Evolutionary conservation across 352 stramenopile genomes (phyloP), one percentile per base, ranked within the genome.

Genomic region (Globisporangium okanoganense): DNA sequence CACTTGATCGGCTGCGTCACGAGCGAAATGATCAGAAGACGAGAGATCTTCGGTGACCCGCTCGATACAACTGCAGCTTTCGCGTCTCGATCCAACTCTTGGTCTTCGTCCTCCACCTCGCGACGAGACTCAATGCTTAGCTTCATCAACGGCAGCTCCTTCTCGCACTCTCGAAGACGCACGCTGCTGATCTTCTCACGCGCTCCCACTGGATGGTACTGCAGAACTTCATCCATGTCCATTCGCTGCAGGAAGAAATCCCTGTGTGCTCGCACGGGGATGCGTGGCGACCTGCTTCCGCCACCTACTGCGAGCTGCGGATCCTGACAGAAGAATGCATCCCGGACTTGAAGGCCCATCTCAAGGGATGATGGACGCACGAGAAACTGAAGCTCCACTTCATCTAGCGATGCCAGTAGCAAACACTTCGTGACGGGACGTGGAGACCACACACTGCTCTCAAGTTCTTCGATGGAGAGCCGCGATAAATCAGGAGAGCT

Each of bases 1-100:
- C 79, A 91, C 64, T 88, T 89, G 58, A 95, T 86, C 1, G 83
- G 79, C 63, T 95, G 85, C 7, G 84, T 88, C 45, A 93, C 78
- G 4, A 95, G 73, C 16, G 73, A 88, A 12, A 95, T 63, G 4
- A 71, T 56, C 9, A 95, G 67, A 24, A 79, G 51, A 24, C 74
- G 66, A 12, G 64, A 61, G 20, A 61, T 22, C 24, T 36, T 56
- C n/a, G 53, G 45, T 2, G 52, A 38, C n/a, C 33, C 9, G 1
- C 16, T 56, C 36, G 60, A 20, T 25, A 51, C 61, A n/a, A 57
- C 48, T n/a, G 56, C 33, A 24, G 45, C 10, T 27, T 47, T 49
- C 12, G 20, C 24, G 9, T 70, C 65, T 38, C n/a, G 58, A 60
- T 50, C 58, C 29, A 20, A 44, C 29, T 70, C 51, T 41, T 62